Conservation (phyloP, 441 rosid species). For the Pelargonium fulgidum region DNA sequence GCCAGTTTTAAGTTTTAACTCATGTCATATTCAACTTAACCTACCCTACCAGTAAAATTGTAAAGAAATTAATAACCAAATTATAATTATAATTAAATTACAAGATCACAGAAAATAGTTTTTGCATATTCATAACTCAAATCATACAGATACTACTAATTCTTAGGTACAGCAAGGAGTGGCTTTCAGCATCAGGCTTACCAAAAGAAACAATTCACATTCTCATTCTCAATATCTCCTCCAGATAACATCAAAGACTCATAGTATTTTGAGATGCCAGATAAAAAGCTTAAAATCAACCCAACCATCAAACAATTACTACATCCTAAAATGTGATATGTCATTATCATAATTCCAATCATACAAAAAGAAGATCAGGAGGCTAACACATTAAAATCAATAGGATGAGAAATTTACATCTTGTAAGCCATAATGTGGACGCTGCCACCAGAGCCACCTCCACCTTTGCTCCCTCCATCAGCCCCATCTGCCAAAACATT, state of each 20-base stretch:
- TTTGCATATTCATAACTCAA: not conserved
- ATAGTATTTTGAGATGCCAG: not conserved
- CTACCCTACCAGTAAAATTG: no score
- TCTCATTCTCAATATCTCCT: not conserved
- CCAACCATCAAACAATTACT: not conserved
- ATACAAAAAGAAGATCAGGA: not conserved
- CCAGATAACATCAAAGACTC: not conserved
- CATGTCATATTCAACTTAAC: no score
- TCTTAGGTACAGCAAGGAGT: not conserved
- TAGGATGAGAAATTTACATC: constrained; percentile 48
- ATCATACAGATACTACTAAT: not conserved
- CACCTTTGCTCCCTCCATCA: constrained; percentile 81
- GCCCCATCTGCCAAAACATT: constrained; percentile 77
- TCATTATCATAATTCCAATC: not conserved
- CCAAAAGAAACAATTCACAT: not conserved
- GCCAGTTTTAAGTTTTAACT: no score
- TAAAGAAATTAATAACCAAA: no score
- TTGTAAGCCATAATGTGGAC: constrained; percentile 56
- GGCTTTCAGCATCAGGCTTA: not conserved
- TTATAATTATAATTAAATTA: no score
- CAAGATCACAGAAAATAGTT: no score
- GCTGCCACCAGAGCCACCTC: constrained; percentile 98
- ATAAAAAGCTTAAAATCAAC: not conserved
- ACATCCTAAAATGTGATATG: not conserved
- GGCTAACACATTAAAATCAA: not conserved